A percentile compares a stretch with the other conserved stretches of the same genome.
Conservation (phyloP, 257 asterid species). For the Thymus mandschuricus region DNA sequence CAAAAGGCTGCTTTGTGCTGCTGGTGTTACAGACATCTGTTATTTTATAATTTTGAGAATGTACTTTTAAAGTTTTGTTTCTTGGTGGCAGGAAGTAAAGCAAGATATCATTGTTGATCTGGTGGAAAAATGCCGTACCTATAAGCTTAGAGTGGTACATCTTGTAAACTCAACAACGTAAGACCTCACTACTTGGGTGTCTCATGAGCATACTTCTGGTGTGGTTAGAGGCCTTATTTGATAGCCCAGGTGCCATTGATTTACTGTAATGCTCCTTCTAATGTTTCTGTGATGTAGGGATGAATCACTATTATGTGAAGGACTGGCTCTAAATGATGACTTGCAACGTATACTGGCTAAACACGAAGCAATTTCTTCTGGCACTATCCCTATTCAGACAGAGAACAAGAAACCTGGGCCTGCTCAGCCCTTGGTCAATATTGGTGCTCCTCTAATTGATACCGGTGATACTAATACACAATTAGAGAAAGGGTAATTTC, state of each 20-base stretch:
- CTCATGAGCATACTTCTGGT: background rate
- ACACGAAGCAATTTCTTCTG: constrained; percentile 84
- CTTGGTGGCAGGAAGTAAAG: constrained; percentile 68
- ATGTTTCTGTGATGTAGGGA: constrained; percentile 60
- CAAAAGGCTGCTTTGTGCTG: background rate
- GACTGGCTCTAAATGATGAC: constrained; percentile 91
- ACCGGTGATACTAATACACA: constrained; percentile 68
- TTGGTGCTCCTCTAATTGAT: constrained; percentile 79
- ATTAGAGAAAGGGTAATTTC: constrained; percentile 59
- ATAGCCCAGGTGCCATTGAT: constrained; percentile 5
- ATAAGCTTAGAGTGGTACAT: constrained; percentile 96
- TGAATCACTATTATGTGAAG: constrained; percentile 89
- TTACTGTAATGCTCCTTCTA: constrained; percentile 5
- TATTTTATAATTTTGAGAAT: background rate
- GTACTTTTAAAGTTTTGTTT: constrained; percentile 10
- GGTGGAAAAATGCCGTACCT: constrained; percentile 93
- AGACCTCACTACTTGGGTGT: constrained; percentile 43
- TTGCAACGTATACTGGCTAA: constrained; percentile 89
- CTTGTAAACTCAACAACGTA: constrained; percentile 97
- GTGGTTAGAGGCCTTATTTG: background rate
- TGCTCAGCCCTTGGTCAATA: constrained; percentile 53
- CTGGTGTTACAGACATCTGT: background rate
- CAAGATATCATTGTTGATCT: constrained; percentile 96
- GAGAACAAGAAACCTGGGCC: constrained; percentile 64
- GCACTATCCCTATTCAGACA: constrained; percentile 49